Evolutionary conservation across 306 rosid genomes (phyloP).

Genomic region (Glycine latifolia): DNA sequence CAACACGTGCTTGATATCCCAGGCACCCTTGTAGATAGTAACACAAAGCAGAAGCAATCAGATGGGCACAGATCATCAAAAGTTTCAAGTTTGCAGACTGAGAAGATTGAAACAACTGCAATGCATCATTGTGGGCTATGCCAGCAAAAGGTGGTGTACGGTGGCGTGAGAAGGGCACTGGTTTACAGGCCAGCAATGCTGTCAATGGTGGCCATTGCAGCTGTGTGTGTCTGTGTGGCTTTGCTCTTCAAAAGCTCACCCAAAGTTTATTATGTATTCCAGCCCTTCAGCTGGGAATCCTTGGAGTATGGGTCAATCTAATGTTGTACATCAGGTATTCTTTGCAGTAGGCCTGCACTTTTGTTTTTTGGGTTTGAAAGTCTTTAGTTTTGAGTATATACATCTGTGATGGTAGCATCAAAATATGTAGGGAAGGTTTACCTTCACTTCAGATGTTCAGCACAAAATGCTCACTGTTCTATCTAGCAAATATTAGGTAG

Average conservation of each 20-base stretch:
- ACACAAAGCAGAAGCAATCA: conserved; percentile 54
- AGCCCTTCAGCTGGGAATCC: conserved; percentile 90
- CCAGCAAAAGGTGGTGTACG: conserved; percentile 55
- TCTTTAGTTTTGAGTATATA: conserved; percentile 41
- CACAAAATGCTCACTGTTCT: conserved; percentile 34
- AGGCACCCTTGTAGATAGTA: conserved; percentile 52
- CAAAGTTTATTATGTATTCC: conserved; percentile 72
- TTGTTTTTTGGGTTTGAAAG: conserved; percentile 22
- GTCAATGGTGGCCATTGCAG: conserved; percentile 92
- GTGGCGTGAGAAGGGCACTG: conserved; percentile 59
- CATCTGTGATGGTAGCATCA: conserved; percentile 36
- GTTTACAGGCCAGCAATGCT: conserved; percentile 90
- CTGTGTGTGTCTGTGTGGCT: conserved; percentile 97
- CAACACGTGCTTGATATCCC: conserved; percentile 84
- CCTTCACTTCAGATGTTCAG: conserved; percentile 25
- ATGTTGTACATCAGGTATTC: conserved; percentile 39
- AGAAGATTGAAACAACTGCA: conserved; percentile 43
- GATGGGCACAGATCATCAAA: conserved; percentile 57
- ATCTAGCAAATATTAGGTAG: conserved; percentile 35
- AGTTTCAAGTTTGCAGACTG: conserved; percentile 64
- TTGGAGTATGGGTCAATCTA: conserved; percentile 79
- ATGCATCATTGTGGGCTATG: conserved; percentile 58
- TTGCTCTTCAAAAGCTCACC: conserved; percentile 95
- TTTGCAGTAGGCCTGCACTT: conserved; percentile 39
- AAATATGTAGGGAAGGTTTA: conserved; percentile 32